Evolutionary conservation across 2,329 filamentous ascomycete species (phyloP).

Genomic region (Ascomycota sp.): DNA sequence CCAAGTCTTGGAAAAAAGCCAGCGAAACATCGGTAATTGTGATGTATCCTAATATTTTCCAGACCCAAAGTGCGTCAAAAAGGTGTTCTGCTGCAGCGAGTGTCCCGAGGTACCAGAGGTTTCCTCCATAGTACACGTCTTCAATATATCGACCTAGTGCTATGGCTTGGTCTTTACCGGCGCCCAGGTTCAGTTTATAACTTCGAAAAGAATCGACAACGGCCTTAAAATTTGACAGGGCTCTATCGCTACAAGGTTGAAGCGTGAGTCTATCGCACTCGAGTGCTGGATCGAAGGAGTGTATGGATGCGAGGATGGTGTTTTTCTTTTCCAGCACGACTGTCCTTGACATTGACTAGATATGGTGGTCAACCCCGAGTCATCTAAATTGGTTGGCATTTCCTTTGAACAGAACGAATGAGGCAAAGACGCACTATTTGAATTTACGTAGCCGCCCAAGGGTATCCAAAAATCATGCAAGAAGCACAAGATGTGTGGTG

Average conservation of each 20-base stretch:
- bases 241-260: slow-evolving; percentile 52
- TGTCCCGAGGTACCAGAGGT: slow-evolving; percentile 66
- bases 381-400: not conserved
- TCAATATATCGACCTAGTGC: slow-evolving; percentile 49
- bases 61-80: slow-evolving; percentile 55
- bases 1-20: slow-evolving; percentile 49
- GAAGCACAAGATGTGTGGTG: slow-evolving; percentile 54
- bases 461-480: slow-evolving; percentile 53
- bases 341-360: slow-evolving; percentile 33
- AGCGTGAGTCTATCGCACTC: slow-evolving; percentile 52
- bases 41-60: slow-evolving; percentile 42
- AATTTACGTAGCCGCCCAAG: slow-evolving; percentile 37
- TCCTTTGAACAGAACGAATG: not conserved
- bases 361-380: not conserved
- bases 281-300: slow-evolving; percentile 46
- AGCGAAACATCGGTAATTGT: slow-evolving; percentile 44
- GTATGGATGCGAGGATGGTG: slow-evolving; percentile 44
- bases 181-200: slow-evolving; percentile 49
- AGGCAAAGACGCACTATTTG: slow-evolving; percentile 32
- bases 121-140: slow-evolving; percentile 57
- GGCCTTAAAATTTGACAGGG: slow-evolving; percentile 57
- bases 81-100: slow-evolving; percentile 63
- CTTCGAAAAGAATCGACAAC: slow-evolving; percentile 59
- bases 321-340: slow-evolving; percentile 53
- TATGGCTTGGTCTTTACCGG: slow-evolving; percentile 35